Percentiles rank a stretch among this genome's conserved stretches.
These are phyloP conservation scores for Apostasia shenzhenica DNA, from an alignment of 106 monocot genomes.

Conservation along the genomic window DNA sequence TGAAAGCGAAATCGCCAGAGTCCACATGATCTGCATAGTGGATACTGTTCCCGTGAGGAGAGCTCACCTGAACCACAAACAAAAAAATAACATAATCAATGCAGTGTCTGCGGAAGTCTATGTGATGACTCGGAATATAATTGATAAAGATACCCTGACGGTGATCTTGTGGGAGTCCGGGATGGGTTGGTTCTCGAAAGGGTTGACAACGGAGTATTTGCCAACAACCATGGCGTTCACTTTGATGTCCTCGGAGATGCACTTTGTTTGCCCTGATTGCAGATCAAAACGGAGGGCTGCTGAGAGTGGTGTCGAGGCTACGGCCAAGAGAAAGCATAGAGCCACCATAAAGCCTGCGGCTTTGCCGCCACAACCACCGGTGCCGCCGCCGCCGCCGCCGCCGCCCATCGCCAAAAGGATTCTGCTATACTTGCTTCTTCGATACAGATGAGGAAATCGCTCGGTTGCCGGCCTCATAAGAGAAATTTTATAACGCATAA, in stretches of 20 bases:
- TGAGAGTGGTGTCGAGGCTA: slow-evolving; percentile 4
- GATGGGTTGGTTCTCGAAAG: slow-evolving; percentile 43
- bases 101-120: background rate
- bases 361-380: too few species aligned
- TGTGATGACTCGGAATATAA: background rate
- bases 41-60: slow-evolving; percentile 77
- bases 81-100: background rate
- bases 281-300: slow-evolving; percentile 80
- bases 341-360: background rate
- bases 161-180: slow-evolving; percentile 74
- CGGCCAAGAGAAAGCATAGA: slow-evolving; percentile 5
- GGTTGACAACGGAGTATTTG: slow-evolving; percentile 76
- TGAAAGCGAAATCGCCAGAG: slow-evolving; percentile 76
- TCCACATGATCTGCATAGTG: slow-evolving; percentile 72
- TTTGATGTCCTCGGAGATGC: slow-evolving; percentile 95
- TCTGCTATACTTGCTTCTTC: too few species aligned
- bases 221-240: slow-evolving; percentile 83
- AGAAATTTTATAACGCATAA: too few species aligned
- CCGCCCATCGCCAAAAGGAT: too few species aligned
- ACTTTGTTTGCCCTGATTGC: slow-evolving; percentile 82
- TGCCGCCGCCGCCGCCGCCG: background rate
- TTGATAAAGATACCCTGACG: slow-evolving; percentile 37
- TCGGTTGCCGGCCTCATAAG: too few species aligned
- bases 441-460: too few species aligned
- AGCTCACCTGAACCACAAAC: slow-evolving; percentile 50